Evolutionary conservation across 2,329 filamentous ascomycete species (phyloP).

Genomic region (Calonectria leucothoes): DNA sequence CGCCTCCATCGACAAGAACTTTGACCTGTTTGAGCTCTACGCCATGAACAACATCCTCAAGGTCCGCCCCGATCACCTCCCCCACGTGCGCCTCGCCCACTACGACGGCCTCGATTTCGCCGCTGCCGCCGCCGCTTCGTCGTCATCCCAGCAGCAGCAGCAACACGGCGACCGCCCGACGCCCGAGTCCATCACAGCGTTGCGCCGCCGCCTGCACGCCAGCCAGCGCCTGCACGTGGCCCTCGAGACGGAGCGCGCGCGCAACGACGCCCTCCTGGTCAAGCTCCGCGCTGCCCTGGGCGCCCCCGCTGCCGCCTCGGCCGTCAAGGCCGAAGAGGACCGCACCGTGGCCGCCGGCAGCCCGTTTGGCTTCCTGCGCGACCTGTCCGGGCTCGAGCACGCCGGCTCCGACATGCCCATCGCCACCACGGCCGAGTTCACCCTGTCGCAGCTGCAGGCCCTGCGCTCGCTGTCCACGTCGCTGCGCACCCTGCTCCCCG

Average conservation of each 20-base stretch:
- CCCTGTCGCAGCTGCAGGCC: conserved; percentile 84
- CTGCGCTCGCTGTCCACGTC: conserved; percentile 73
- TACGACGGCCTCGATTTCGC: conserved; percentile 76
- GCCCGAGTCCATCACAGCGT: conserved; percentile 75
- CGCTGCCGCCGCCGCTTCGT: background rate
- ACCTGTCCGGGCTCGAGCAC: conserved; percentile 62
- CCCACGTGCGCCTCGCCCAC: conserved; percentile 85
- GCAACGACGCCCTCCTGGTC: conserved; percentile 77
- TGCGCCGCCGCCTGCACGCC: conserved; percentile 80
- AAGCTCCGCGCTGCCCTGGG: conserved; percentile 66
- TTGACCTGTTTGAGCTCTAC: conserved; percentile 91
- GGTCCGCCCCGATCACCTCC: conserved; percentile 74
- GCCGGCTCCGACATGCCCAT: conserved; percentile 68
- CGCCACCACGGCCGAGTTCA: conserved; percentile 80
- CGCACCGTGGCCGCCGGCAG: conserved; percentile 26
- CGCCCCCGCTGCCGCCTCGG: conserved; percentile 37
- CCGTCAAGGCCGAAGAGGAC: conserved; percentile 43
- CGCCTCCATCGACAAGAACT: conserved; percentile 84
- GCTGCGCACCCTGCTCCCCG: conserved; percentile 74
- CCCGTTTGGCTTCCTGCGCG: conserved; percentile 68
- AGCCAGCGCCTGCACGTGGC: conserved; percentile 80
- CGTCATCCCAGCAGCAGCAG: background rate
- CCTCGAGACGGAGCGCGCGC: conserved; percentile 75
- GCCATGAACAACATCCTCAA: conserved; percentile 86
- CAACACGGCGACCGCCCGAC: conserved; percentile 57